Conservation (phyloP, 2,329 filamentous ascomycete genomes). For the Thermoascus crustaceus region DNA sequence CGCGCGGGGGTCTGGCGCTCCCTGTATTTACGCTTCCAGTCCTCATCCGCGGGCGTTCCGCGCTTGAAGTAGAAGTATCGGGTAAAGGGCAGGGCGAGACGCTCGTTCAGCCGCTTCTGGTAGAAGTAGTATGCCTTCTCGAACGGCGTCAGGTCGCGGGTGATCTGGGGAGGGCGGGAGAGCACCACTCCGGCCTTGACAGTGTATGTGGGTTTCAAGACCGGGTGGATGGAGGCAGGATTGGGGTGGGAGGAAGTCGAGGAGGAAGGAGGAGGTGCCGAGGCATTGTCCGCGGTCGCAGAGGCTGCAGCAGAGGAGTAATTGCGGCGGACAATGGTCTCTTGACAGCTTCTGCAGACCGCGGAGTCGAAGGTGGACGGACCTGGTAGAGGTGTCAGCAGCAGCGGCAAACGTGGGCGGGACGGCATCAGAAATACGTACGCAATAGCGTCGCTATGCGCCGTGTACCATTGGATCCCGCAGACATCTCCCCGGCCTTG, state of each 20-base stretch:
- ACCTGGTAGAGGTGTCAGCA: slow-evolving; percentile 18
- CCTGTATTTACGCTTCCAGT: slow-evolving; percentile 80
- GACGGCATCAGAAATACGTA: slow-evolving; percentile 17
- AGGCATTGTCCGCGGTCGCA: slow-evolving; percentile 21
- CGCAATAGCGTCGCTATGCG: slow-evolving; percentile 32
- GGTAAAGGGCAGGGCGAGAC: slow-evolving; percentile 76
- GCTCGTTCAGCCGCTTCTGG: slow-evolving; percentile 93
- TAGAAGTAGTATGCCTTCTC: slow-evolving; percentile 94
- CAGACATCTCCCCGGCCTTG: slow-evolving; percentile 26
- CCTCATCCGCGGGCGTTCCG: slow-evolving; percentile 71
- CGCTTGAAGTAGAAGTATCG: slow-evolving; percentile 92
- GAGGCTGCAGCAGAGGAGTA: slow-evolving; percentile 36
- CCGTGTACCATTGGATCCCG: slow-evolving; percentile 34
- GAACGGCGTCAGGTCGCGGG: slow-evolving; percentile 73
- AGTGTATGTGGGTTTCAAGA: slow-evolving; percentile 33
- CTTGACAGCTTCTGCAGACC: slow-evolving; percentile 38
- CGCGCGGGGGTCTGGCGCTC: slow-evolving; percentile 70
- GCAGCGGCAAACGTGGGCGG: slow-evolving; percentile 2
- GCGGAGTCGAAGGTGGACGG: slow-evolving; percentile 31
- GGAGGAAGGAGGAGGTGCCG: slow-evolving; percentile 25
- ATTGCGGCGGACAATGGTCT: slow-evolving; percentile 31
- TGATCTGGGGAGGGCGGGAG: slow-evolving; percentile 80
- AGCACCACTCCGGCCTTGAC: slow-evolving; percentile 67
- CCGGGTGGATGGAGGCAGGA: slow-evolving; percentile 18
- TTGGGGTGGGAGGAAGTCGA: slow-evolving; percentile 31